Base-by-base conservation (phyloP, 768 basidiomycete genomes). In the Tricholoma sp. region DNA sequence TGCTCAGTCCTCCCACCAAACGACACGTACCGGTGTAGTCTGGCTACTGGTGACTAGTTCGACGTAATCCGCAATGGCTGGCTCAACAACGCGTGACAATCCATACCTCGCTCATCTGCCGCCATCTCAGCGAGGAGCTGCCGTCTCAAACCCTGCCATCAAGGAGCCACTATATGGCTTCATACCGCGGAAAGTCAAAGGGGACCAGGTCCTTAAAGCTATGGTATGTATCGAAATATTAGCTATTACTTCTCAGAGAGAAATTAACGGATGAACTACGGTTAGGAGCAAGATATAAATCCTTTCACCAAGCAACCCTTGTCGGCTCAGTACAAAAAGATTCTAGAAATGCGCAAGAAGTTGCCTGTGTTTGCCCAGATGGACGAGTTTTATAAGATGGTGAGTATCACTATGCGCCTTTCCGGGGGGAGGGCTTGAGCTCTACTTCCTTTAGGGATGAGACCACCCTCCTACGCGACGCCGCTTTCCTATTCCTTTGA, bases 291-390 rank as follows among this genome's bases (percentile, higher is more conserved):
- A 58, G 82, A 89, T 39, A 58, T 88, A 39, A 98, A 98, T 65
- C 89, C 96, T 1, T 98, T 98, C 75, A 97, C 91, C 4, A 88
- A 88, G 56, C 71, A 68, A 57, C 89, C 91, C 0, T 88, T 87
- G 68, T 83, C 91, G 0, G 66, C 81, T 3, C 82, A 87, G 59
- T 98, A 97, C 76, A 84, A 76, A 71, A 93, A 90, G 74, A 95
- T 98, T 56, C 70, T 98, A 20, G 86, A 87, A 64, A 72, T 79
- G 10, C 84, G 97, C 56, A 93, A 87, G 76, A 90, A 91, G 67
- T 77, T 99, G 18, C 96, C 97, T 0, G 95, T 99, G 0, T 97
- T 80, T 63, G 73, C 85, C 2, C 91, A 96, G 72, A 96, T 98
- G 94, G 81, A 87, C 56, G 91, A 95, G 47, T 98, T 99, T 70